Evolutionary conservation across 208 protist species (phyloP).

Genomic region (Crithidia brevicula): DNA sequence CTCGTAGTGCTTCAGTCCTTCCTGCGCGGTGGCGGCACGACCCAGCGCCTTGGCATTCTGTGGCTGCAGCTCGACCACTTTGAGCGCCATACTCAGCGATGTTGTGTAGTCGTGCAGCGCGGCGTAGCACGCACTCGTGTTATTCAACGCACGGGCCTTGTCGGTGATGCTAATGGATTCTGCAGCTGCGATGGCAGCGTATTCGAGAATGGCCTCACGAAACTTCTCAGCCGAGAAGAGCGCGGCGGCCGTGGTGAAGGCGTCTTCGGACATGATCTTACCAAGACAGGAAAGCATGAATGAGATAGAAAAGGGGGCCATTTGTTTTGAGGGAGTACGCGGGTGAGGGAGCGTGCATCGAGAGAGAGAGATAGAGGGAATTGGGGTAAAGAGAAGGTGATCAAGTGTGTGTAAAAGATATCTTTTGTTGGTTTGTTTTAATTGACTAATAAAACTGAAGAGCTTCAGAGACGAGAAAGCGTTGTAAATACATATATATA

Average conservation of each 20-base stretch:
- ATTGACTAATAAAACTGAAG: too few relatives aligned
- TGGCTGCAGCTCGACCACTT: slow-evolving; percentile 56
- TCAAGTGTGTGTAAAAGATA: too few relatives aligned
- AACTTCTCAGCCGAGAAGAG: slow-evolving; percentile 58
- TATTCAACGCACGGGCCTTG: slow-evolving; percentile 71
- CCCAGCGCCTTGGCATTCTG: slow-evolving; percentile 60
- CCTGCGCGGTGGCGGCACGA: slow-evolving; percentile 68
- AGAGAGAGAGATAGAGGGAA: background rate
- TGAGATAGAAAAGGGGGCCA: slow-evolving; percentile 17
- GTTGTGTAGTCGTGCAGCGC: slow-evolving; percentile 56
- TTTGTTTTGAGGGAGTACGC: too few relatives aligned
- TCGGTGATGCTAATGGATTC: slow-evolving; percentile 19
- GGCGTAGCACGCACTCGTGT: slow-evolving; percentile 84
- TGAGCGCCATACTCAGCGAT: slow-evolving; percentile 51
- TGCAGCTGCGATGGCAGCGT: slow-evolving; percentile 43
- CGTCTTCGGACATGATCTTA: slow-evolving; percentile 41
- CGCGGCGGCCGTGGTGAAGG: slow-evolving; percentile 52
- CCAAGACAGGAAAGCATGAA: background rate
- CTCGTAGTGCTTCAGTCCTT: slow-evolving; percentile 75
- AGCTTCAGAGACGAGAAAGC: too few relatives aligned
- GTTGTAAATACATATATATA: too few relatives aligned
- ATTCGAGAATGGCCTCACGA: slow-evolving; percentile 55
- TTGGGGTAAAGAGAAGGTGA: too few relatives aligned
- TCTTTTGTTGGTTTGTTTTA: too few relatives aligned
- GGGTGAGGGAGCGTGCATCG: too few relatives aligned